Evolutionary conservation across 257 asterid species (phyloP), one percentile per base, ranked within the genome.

Genomic region (Solanum chiquidenum): DNA sequence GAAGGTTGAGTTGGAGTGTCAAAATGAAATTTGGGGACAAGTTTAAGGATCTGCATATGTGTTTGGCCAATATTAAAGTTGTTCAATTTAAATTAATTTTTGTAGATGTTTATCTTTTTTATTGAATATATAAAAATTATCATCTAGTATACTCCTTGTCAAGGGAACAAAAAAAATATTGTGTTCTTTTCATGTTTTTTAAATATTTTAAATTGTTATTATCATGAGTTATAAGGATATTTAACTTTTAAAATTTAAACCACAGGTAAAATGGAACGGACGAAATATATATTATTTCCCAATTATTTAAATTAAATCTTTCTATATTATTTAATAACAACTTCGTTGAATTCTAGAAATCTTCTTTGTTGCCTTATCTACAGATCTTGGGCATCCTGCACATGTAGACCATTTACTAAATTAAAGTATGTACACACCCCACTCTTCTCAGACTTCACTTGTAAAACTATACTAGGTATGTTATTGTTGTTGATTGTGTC

Each of bases 381-480:
- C 76, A 31, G 40, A 31, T 8, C 2, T 58, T 21, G 27, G 68
- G 68, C 68, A 58, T 69, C 40, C 76, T 31, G 11, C 38, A 69
- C 75, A 29, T 69, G 76, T 69, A 69, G 40, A 68, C 21, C 35
- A 16, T 52, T 52, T 52, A 52, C 8, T 52, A 52, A 52, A 52
- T 52, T 52, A 16, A 0, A 18, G 62, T 16, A 1, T 1, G 23
- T 0, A 16, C 25, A 66, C 9, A 66, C 73, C 2, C 0, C 2
- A 25, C 14, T 0, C 9, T 66, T 29, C 2, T 1, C 2, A 2
- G 9, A 25, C 1, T 11, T 25, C 1, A 12, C 1, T 12, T 25
- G 9, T 25, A 5, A 23, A 0, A 5, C 7, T 25, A 11, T 25
- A 2, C 3, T 25, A 9, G 0, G 2, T 66, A 66, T 25, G 4